phyloP scores from a whole-genome alignment of 2,329 filamentous ascomycete species.

The Raffaelea arxii region DNA sequence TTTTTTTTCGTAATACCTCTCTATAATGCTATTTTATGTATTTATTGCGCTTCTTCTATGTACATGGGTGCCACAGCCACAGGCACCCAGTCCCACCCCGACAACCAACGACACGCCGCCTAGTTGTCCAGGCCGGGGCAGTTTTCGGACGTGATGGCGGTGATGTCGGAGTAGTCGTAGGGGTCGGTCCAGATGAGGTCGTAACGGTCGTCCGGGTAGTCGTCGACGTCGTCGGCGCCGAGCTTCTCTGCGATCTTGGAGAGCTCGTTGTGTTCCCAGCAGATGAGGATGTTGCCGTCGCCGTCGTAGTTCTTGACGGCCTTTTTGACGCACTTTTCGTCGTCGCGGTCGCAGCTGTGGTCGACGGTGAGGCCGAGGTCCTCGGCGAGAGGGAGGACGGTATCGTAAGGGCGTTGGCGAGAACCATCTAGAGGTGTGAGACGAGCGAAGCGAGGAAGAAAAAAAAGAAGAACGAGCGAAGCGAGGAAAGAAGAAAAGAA shows the following conservation, averaged over 20 bases:
- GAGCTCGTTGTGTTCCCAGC: constrained; percentile 35
- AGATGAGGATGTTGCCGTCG: constrained; percentile 48
- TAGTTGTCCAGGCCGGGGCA: constrained; percentile 41
- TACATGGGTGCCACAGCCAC: too few species aligned
- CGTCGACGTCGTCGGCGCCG: constrained; percentile 37
- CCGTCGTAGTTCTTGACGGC: constrained; percentile 37
- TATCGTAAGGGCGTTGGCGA: constrained; percentile 43
- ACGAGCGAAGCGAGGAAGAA: background rate
- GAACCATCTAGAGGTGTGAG: constrained; percentile 30
- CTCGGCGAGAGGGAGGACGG: constrained; percentile 43
- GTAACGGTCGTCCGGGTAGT: constrained; percentile 40
- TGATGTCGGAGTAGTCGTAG: constrained; percentile 36
- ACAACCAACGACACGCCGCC: background rate
- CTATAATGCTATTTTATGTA: too few species aligned
- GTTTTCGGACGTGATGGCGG: constrained; percentile 34
- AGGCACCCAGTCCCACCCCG: too few species aligned
- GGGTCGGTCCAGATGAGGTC: constrained; percentile 50
- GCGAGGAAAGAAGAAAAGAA: background rate
- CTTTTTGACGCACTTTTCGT: constrained; percentile 42
- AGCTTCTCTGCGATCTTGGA: constrained; percentile 40
- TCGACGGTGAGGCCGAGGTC: constrained; percentile 47
- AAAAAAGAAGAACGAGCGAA: background rate
- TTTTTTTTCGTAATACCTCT: too few species aligned
- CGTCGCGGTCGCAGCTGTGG: constrained; percentile 44
- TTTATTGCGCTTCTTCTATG: too few species aligned